A percentile compares a stretch with the other conserved stretches of the same genome.
phyloP scores from a whole-genome alignment of 2,329 filamentous ascomycete genomes.

The Beauveria sp. region DNA sequence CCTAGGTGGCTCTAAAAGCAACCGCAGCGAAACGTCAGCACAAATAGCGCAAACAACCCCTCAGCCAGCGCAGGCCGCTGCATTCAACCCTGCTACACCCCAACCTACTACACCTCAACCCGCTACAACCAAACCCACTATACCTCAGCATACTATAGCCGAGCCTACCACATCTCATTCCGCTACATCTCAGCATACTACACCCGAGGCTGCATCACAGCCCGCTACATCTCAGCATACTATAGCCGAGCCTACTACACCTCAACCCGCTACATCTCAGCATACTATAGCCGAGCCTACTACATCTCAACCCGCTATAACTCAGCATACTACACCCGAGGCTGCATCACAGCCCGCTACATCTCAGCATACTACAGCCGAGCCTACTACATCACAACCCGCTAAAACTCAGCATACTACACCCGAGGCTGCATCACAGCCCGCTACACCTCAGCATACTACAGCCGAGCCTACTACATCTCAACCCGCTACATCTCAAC shows the following conservation, averaged over 20 bases:
- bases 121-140: background rate
- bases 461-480: too few relatives aligned
- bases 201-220: too few relatives aligned
- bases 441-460: too few relatives aligned
- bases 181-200: background rate
- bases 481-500: background rate
- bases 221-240: background rate
- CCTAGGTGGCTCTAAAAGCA: background rate
- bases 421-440: background rate
- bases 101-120: background rate
- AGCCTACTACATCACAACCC: background rate
- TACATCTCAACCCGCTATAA: background rate
- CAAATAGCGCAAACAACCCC: background rate
- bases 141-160: background rate
- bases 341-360: background rate
- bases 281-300: too few relatives aligned
- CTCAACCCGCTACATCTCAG: background rate
- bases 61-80: background rate
- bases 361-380: background rate
- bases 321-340: too few relatives aligned
- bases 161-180: background rate
- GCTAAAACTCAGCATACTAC: background rate
- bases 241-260: background rate
- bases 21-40: background rate
- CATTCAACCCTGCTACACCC: background rate